phyloP scores from a whole-genome alignment of 2,329 filamentous ascomycete species.

The Fusarium sp. region DNA sequence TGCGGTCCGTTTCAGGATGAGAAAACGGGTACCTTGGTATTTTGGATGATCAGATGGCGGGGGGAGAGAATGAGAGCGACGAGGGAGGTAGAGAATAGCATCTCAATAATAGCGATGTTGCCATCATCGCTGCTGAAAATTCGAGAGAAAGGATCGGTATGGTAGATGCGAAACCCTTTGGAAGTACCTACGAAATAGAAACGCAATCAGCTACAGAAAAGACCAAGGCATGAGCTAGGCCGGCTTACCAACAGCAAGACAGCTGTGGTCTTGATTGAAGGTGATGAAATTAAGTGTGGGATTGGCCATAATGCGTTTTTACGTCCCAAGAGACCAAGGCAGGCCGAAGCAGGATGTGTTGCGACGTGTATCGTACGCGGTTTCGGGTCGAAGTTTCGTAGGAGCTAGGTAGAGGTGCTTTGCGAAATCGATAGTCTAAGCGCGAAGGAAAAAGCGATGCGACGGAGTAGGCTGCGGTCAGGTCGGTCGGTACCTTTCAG shows the following conservation, averaged over 20 bases:
- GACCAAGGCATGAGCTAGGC: constrained; percentile 11
- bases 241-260: constrained; percentile 87
- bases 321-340: neutral
- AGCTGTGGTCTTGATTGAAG: constrained; percentile 99
- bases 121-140: constrained; percentile 95
- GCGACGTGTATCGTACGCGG: neutral
- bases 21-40: constrained; percentile 81
- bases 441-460: constrained; percentile 6
- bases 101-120: constrained; percentile 96
- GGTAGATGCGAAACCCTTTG: constrained; percentile 95
- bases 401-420: neutral
- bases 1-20: neutral
- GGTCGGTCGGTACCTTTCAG: constrained; percentile 14
- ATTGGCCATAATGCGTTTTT: constrained; percentile 66
- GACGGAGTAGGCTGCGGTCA: constrained; percentile 6
- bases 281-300: constrained; percentile 96
- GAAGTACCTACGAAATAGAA: constrained; percentile 75
- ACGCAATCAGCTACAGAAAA: constrained; percentile 20
- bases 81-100: constrained; percentile 98
- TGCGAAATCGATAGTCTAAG: neutral
- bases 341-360: neutral
- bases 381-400: neutral
- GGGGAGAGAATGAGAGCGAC: constrained; percentile 95
- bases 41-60: constrained; percentile 92
- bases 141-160: constrained; percentile 95